These are phyloP conservation scores for Firmiana major DNA, from an alignment of 345 rosid genomes.

Conservation along the genomic window DNA sequence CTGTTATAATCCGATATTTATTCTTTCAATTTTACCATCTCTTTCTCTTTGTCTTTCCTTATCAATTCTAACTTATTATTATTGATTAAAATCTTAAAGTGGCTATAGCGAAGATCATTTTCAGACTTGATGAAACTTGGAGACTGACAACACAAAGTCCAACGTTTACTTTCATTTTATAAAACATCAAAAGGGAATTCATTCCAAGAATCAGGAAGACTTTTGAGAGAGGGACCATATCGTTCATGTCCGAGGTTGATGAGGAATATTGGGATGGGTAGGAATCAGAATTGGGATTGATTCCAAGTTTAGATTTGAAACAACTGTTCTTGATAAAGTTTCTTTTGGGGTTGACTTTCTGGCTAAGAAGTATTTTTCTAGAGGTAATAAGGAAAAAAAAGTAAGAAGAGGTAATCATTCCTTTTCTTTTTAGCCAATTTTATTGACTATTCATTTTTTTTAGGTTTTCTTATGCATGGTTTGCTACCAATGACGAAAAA, in stretches of 20 bases:
- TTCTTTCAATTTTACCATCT: no score
- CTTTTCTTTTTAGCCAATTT: no score
- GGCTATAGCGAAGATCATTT: slow-evolving; percentile 78
- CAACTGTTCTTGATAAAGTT: slow-evolving; percentile 50
- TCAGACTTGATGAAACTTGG: slow-evolving; percentile 84
- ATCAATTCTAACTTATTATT: no score
- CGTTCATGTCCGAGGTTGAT: slow-evolving; percentile 46
- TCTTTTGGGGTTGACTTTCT: slow-evolving; percentile 61
- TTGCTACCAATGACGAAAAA: no score
- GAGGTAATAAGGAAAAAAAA: no score
- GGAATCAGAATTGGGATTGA: slow-evolving; percentile 57
- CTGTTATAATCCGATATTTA: no score
- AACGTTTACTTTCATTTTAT: slow-evolving; percentile 53
- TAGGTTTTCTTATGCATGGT: no score
- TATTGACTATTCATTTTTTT: no score
- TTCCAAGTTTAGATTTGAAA: slow-evolving; percentile 66
- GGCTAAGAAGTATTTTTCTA: slow-evolving; percentile 45
- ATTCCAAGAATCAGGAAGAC: slow-evolving; percentile 56
- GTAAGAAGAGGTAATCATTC: no score
- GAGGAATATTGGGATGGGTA: slow-evolving; percentile 40
- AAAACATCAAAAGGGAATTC: slow-evolving; percentile 48
- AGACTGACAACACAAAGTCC: slow-evolving; percentile 86
- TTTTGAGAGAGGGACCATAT: slow-evolving; percentile 62
- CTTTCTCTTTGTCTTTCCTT: no score
- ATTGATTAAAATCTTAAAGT: slow-evolving; percentile 93